Percentiles rank a stretch among this genome's conserved stretches.
Conservation (phyloP, 2,329 filamentous ascomycete genomes). For the Didymella sp. region DNA sequence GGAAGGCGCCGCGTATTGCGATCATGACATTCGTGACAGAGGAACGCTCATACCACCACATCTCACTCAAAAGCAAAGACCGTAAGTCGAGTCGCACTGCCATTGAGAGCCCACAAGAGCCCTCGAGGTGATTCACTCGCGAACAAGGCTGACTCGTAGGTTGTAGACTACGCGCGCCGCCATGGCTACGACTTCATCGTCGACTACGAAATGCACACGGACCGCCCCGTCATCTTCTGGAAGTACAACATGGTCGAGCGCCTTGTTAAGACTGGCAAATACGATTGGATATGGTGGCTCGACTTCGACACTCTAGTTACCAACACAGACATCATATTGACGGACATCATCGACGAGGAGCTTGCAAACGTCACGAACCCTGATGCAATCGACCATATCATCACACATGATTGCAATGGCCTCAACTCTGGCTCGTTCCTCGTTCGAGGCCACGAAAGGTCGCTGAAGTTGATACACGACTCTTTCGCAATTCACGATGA, state of each 20-base stretch:
- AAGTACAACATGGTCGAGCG: conserved; percentile 51
- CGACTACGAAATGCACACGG: conserved; percentile 48
- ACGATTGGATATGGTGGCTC: conserved; percentile 55
- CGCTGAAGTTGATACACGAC: conserved; percentile 45
- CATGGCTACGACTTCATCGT: conserved; percentile 52
- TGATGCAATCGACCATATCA: conserved; percentile 47
- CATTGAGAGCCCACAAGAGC: neutral
- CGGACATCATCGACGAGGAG: conserved; percentile 47
- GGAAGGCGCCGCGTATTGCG: conserved; percentile 38
- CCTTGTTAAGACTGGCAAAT: conserved; percentile 43
- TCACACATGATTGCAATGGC: conserved; percentile 51
- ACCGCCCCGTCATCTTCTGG: conserved; percentile 44
- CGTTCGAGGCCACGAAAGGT: conserved; percentile 45
- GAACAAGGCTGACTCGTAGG: neutral
- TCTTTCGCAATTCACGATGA: conserved; percentile 38
- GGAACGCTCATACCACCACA: conserved; percentile 46
- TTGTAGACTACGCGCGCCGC: conserved; percentile 48
- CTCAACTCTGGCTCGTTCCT: conserved; percentile 52
- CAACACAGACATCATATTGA: conserved; percentile 47
- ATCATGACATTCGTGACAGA: conserved; percentile 49
- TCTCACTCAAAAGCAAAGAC: conserved; percentile 49
- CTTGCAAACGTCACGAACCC: conserved; percentile 40
- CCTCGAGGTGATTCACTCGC: neutral
- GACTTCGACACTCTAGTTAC: conserved; percentile 54
- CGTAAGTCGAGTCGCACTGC: conserved; percentile 30